A percentile compares a stretch with the other conserved stretches of the same genome.
Evolutionary conservation across 83 land plant genomes (phyloP).

Genomic region (Diphasiastrum complanatum): DNA sequence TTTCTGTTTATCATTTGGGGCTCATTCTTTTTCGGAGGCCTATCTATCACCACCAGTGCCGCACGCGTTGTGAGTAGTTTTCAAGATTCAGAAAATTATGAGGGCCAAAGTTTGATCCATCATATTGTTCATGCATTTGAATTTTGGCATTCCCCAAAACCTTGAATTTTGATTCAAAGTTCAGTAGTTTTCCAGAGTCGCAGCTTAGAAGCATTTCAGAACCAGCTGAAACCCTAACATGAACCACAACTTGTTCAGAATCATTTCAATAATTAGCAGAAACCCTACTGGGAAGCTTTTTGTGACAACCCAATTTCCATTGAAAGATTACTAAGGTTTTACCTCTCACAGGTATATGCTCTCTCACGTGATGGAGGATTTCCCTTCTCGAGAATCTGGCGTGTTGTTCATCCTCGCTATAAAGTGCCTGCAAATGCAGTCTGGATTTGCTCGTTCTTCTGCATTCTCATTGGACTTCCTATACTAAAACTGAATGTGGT

Average conservation of each 20-base stretch:
- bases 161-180: too few species aligned
- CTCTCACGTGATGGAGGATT: too few species aligned
- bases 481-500: slow-evolving; percentile 5
- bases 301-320: not conserved
- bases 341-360: not conserved
- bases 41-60: slow-evolving; percentile 1
- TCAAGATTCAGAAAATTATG: too few species aligned
- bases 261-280: not conserved
- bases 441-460: not conserved
- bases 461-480: slow-evolving; percentile 7
- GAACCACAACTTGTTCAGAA: too few species aligned
- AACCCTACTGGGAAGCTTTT: not conserved
- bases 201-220: too few species aligned
- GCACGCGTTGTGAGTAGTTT: slow-evolving; percentile 13
- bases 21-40: slow-evolving; percentile 3
- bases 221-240: too few species aligned
- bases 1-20: slow-evolving; percentile 1
- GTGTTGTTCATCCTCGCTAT: not conserved
- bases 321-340: not conserved
- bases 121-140: not conserved
- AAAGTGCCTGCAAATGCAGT: too few species aligned
- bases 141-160: not conserved
- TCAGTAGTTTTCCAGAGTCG: too few species aligned
- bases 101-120: too few species aligned
- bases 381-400: slow-evolving; percentile 5